These are phyloP conservation scores for Dendrocalamus latiflorus DNA, from an alignment of 202 grass and related monocot species.

Conservation along the genomic window DNA sequence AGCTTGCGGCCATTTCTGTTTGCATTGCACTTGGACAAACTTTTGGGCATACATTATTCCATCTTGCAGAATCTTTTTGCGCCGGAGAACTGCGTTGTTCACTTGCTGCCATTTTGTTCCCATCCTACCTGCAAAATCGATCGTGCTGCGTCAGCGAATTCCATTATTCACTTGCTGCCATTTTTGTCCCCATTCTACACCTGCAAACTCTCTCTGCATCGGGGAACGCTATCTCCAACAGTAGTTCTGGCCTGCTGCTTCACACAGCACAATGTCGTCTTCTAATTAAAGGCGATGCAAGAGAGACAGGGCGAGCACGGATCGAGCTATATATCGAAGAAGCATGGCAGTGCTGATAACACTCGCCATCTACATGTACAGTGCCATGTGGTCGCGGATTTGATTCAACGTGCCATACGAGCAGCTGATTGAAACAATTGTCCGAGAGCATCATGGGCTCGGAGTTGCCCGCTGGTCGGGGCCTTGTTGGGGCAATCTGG, in stretches of 20 bases:
- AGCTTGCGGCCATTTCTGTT: no score
- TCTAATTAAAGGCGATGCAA: background rate
- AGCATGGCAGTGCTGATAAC: background rate
- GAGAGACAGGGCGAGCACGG: background rate
- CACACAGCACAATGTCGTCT: background rate
- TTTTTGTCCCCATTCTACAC: background rate
- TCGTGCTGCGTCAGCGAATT: background rate
- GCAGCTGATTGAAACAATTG: background rate
- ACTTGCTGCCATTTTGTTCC: background rate
- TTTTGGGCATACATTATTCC: no score
- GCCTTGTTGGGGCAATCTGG: constrained; percentile 12
- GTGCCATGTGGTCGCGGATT: background rate
- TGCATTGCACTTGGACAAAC: no score
- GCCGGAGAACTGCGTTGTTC: background rate
- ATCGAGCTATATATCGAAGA: background rate
- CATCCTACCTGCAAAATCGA: background rate
- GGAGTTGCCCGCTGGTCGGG: background rate
- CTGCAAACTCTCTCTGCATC: background rate
- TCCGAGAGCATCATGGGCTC: background rate
- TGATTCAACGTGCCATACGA: background rate
- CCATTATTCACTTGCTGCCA: background rate
- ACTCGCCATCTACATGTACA: background rate
- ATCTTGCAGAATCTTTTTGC: no score
- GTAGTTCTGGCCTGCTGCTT: background rate
- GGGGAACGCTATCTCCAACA: background rate